These are phyloP conservation scores for Ophiostoma novo-ulmi DNA, from an alignment of 2,329 filamentous ascomycete genomes.

Conservation along the genomic window DNA sequence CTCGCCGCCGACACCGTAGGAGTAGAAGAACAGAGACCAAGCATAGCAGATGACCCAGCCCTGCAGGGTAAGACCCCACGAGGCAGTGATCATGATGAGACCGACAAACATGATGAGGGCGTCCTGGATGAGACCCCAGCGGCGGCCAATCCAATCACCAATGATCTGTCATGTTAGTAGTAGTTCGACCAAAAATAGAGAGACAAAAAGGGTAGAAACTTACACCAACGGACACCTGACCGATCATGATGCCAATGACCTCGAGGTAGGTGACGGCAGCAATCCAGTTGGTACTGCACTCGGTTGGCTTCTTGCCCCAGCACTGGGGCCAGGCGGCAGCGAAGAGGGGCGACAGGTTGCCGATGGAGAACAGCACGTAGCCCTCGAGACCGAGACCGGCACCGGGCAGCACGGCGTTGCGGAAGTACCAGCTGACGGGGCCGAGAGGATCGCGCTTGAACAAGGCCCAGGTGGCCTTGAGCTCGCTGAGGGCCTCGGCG, in stretches of 20 bases:
- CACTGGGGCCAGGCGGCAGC: conserved; percentile 68
- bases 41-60: conserved; percentile 98
- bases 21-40: conserved; percentile 90
- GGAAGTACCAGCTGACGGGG: conserved; percentile 79
- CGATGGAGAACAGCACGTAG: conserved; percentile 95
- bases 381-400: conserved; percentile 89
- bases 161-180: conserved; percentile 40
- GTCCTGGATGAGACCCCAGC: conserved; percentile 94
- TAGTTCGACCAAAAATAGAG: neutral
- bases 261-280: conserved; percentile 85
- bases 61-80: conserved; percentile 80
- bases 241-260: conserved; percentile 89
- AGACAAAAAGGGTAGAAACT: conserved; percentile 30
- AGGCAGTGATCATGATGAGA: conserved; percentile 83
- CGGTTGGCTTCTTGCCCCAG: conserved; percentile 57
- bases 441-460: conserved; percentile 80
- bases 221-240: conserved; percentile 82
- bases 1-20: conserved; percentile 69
- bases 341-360: conserved; percentile 82
- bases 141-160: conserved; percentile 74
- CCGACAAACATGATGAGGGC: conserved; percentile 91
- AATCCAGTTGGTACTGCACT: conserved; percentile 75
- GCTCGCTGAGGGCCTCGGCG: conserved; percentile 64
- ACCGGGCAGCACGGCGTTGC: conserved; percentile 86
- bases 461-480: conserved; percentile 65